Conservation (phyloP, 1,139 yeast genomes). For the Protomyces gravidus region DNA sequence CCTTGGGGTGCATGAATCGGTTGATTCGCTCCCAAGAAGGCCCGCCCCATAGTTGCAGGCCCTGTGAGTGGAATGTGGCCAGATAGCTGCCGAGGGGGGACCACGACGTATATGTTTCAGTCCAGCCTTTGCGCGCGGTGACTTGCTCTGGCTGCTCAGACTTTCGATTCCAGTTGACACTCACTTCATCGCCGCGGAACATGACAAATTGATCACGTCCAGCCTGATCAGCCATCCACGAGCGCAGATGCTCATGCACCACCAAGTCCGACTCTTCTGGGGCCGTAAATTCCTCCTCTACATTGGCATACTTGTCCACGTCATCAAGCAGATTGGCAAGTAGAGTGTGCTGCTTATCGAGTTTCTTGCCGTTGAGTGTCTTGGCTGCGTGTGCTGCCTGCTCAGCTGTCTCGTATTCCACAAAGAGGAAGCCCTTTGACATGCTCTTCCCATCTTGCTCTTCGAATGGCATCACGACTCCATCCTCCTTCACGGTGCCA, state of each 20-base stretch:
- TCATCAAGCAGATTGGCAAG: constrained; percentile 78
- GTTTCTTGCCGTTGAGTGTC: constrained; percentile 77
- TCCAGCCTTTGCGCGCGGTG: constrained; percentile 74
- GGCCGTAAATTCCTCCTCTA: constrained; percentile 59
- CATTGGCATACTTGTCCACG: constrained; percentile 73
- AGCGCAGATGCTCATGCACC: constrained; percentile 62
- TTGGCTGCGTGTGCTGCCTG: constrained; percentile 77
- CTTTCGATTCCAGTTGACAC: constrained; percentile 82
- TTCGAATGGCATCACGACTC: constrained; percentile 69
- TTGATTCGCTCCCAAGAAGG: constrained; percentile 65
- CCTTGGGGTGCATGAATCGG: constrained; percentile 86
- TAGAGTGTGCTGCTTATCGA: constrained; percentile 89
- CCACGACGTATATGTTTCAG: constrained; percentile 80
- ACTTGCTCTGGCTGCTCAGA: constrained; percentile 70
- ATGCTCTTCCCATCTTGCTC: constrained; percentile 69
- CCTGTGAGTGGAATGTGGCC: constrained; percentile 87
- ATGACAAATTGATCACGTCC: constrained; percentile 88
- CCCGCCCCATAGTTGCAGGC: constrained; percentile 97
- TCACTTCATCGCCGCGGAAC: constrained; percentile 76
- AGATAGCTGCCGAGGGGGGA: constrained; percentile 91
- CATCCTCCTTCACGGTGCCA: constrained; percentile 63
- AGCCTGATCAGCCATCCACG: constrained; percentile 84
- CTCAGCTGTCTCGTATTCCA: constrained; percentile 66
- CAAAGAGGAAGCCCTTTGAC: constrained; percentile 55
- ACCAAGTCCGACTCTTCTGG: constrained; percentile 50